Conservation (phyloP, 768 basidiomycete species). For the Boletus vermiculosoides region DNA sequence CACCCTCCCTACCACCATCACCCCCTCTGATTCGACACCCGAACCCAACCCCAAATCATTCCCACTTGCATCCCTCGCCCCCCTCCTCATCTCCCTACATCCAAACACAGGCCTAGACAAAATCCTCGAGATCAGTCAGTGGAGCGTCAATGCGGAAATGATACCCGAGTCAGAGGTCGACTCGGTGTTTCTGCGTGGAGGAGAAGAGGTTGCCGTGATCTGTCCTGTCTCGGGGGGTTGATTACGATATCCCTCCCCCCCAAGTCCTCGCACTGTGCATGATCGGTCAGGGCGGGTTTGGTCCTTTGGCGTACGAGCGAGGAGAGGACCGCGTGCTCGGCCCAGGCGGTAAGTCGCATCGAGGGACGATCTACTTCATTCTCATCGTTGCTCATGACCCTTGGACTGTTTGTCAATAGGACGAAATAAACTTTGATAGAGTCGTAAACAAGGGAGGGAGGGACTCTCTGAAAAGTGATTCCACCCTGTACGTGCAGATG, state of each 20-base stretch:
- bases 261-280: slow-evolving; percentile 1
- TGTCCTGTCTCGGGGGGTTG: slow-evolving; percentile 81
- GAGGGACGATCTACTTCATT: neutral
- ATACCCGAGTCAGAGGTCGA: slow-evolving; percentile 50
- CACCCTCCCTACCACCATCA: slow-evolving; percentile 39
- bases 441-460: neutral
- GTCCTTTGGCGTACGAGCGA: too few species aligned
- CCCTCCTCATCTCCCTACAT: slow-evolving; percentile 54
- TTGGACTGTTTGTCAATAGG: neutral
- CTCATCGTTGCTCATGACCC: neutral
- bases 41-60: slow-evolving; percentile 15
- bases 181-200: slow-evolving; percentile 51
- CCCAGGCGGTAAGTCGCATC: neutral
- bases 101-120: slow-evolving; percentile 48
- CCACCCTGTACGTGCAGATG: neutral
- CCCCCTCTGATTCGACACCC: slow-evolving; percentile 4
- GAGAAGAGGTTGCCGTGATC: slow-evolving; percentile 78
- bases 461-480: neutral
- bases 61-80: slow-evolving; percentile 49
- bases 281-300: too few species aligned
- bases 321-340: neutral
- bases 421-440: neutral
- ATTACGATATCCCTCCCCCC: neutral
- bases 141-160: slow-evolving; percentile 85
- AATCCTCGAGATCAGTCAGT: slow-evolving; percentile 60